Conservation (phyloP, 2,329 filamentous ascomycete genomes). For the Scedosporium aurantiacum region DNA sequence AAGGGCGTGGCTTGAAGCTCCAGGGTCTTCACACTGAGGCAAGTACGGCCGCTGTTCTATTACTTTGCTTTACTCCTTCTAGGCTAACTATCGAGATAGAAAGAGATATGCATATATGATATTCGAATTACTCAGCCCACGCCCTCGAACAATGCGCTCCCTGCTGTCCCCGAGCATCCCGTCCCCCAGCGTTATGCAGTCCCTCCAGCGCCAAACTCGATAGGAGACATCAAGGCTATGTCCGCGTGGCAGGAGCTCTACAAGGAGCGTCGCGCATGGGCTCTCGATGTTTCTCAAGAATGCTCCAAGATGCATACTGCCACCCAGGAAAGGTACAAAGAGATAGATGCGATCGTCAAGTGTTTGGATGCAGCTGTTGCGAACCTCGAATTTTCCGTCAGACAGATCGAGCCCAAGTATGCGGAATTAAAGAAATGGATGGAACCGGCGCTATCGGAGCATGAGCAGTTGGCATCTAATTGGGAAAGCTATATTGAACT, state of each 20-base stretch:
- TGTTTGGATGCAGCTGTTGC: constrained; percentile 76
- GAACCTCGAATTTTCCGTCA: constrained; percentile 69
- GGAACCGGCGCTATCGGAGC: constrained; percentile 54
- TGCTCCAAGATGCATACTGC: constrained; percentile 54
- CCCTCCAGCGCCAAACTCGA: constrained; percentile 67
- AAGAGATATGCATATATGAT: constrained; percentile 88
- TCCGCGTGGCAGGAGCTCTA: constrained; percentile 84
- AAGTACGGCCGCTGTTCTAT: constrained; percentile 16
- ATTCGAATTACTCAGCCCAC: constrained; percentile 57
- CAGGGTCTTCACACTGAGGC: constrained; percentile 75
- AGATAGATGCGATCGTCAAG: constrained; percentile 66
- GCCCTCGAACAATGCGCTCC: constrained; percentile 31
- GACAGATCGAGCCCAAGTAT: constrained; percentile 60
- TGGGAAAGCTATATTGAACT: constrained; percentile 61
- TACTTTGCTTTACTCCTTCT: constrained; percentile 6
- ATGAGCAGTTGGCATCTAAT: constrained; percentile 48
- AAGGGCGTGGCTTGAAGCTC: constrained; percentile 73
- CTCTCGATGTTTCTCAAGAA: constrained; percentile 55
- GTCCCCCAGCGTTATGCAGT: constrained; percentile 43
- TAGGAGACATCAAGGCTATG: constrained; percentile 68
- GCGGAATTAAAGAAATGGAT: constrained; percentile 62
- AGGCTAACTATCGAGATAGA: constrained; percentile 32
- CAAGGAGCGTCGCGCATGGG: constrained; percentile 71
- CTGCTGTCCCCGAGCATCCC: constrained; percentile 36
- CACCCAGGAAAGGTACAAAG: constrained; percentile 55